phyloP scores from a whole-genome alignment of 176 grass and related monocot genomes.

The Aegilops umbellulata region DNA sequence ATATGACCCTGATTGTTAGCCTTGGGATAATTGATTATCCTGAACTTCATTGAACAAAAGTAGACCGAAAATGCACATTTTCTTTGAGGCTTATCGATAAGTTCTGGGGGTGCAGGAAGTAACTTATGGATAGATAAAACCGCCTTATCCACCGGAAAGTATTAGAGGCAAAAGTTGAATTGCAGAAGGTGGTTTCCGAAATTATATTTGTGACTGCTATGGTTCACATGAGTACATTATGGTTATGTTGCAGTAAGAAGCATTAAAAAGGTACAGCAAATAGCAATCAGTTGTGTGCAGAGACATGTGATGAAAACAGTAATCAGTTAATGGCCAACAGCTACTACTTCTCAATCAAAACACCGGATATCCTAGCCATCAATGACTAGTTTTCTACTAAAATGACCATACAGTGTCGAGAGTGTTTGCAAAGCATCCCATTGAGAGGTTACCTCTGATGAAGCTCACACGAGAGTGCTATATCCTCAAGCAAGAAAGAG shows the following conservation, averaged over 20 bases:
- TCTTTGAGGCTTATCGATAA: constrained; percentile 16
- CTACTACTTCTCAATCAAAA: constrained; percentile 4
- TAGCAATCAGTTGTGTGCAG: neutral
- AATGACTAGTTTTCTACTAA: neutral
- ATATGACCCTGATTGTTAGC: constrained; percentile 12
- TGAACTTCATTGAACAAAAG: constrained; percentile 22
- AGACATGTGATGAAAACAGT: neutral
- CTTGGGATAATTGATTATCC: neutral
- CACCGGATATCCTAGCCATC: neutral
- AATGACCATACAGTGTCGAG: neutral
- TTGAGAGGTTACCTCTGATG: constrained; percentile 45
- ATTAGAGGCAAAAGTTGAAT: constrained; percentile 2
- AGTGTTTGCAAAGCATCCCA: neutral
- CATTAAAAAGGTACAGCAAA: constrained; percentile 9
- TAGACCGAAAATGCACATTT: neutral
- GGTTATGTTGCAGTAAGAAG: neutral
- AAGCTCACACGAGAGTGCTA: constrained; percentile 45
- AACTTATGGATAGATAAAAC: constrained; percentile 5
- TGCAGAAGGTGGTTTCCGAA: neutral
- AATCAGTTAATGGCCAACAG: constrained; percentile 12
- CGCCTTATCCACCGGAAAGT: neutral
- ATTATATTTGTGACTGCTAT: constrained; percentile 1
- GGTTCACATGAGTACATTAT: neutral
- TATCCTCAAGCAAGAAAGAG: constrained; percentile 50
- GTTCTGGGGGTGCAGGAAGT: neutral